These are phyloP conservation scores for Crucibulum laeve DNA, from an alignment of 768 basidiomycete genomes.

Conservation along the genomic window DNA sequence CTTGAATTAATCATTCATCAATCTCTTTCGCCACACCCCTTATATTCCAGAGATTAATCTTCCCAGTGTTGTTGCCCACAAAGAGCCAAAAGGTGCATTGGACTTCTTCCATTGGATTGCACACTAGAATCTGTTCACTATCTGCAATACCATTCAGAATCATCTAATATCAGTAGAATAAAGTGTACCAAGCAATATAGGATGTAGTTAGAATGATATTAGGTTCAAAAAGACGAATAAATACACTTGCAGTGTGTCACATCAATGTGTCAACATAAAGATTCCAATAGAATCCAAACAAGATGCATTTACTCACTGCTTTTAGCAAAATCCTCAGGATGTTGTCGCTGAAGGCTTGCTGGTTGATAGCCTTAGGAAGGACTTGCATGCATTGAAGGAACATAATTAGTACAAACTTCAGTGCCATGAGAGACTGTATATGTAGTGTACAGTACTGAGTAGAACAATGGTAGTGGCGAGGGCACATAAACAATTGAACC, in stretches of 20 bases:
- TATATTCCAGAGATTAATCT: slow-evolving; percentile 88
- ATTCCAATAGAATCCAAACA: background rate
- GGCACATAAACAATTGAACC: too few species aligned
- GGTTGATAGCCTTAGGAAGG: too few species aligned
- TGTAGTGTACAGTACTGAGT: too few species aligned
- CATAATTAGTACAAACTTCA: too few species aligned
- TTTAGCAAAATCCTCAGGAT: slow-evolving; percentile 89
- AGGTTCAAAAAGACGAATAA: background rate
- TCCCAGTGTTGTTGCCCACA: slow-evolving; percentile 93
- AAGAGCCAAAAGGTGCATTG: slow-evolving; percentile 94
- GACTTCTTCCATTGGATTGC: slow-evolving; percentile 97
- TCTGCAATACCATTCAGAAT: slow-evolving; percentile 43
- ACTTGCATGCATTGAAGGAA: too few species aligned
- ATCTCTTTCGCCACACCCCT: slow-evolving; percentile 95
- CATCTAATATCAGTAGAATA: slow-evolving; percentile 10
- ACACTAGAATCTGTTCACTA: slow-evolving; percentile 88
- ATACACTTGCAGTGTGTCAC: slow-evolving; percentile 4
- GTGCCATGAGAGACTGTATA: too few species aligned
- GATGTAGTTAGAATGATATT: too few species aligned
- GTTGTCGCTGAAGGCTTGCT: too few species aligned
- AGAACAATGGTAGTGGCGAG: too few species aligned
- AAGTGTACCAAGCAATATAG: too few species aligned
- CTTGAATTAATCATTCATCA: slow-evolving; percentile 85
- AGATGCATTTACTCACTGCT: slow-evolving; percentile 61
- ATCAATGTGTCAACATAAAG: background rate